These are phyloP conservation scores for Gyrodon lividus DNA, from an alignment of 768 basidiomycete genomes.

Conservation along the genomic window DNA sequence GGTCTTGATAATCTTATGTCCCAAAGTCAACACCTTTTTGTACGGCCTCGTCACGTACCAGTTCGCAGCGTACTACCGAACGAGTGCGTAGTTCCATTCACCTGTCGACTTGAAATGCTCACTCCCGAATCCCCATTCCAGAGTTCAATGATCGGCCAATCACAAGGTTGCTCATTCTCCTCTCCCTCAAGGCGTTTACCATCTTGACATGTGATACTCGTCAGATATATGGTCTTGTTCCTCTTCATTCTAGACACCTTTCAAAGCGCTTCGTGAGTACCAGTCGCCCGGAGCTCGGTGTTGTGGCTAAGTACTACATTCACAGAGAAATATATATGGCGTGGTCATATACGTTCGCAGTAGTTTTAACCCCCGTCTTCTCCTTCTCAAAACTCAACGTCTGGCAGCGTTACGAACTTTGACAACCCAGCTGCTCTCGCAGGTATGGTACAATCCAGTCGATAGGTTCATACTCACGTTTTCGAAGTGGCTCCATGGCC, in stretches of 20 bases:
- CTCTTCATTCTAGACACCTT: conserved; percentile 21
- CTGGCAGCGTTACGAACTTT: conserved; percentile 12
- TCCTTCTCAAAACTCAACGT: background rate
- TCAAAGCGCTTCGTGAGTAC: conserved; percentile 18
- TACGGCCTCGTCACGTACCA: conserved; percentile 41
- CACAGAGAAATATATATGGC: conserved; percentile 18
- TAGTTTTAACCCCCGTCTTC: too few species aligned
- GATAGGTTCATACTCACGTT: background rate
- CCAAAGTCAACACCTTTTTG: conserved; percentile 26
- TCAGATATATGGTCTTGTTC: conserved; percentile 18
- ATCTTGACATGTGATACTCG: background rate
- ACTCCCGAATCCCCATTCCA: background rate
- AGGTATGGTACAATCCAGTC: background rate
- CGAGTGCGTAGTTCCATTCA: conserved; percentile 1
- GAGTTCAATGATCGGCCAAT: conserved; percentile 16
- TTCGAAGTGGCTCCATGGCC: conserved; percentile 45
- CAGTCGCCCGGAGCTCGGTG: background rate
- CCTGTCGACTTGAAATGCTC: background rate
- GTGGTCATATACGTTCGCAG: too few species aligned
- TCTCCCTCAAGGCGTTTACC: too few species aligned
- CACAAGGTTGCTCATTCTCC: conserved; percentile 4
- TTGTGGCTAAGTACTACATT: background rate
- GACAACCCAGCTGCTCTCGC: conserved; percentile 12
- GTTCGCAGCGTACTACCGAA: conserved; percentile 38
- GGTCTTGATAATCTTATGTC: background rate